These are phyloP conservation scores for Austropuccinia psidii DNA, from an alignment of 1,284 basidiomycete species.

Conservation along the genomic window DNA sequence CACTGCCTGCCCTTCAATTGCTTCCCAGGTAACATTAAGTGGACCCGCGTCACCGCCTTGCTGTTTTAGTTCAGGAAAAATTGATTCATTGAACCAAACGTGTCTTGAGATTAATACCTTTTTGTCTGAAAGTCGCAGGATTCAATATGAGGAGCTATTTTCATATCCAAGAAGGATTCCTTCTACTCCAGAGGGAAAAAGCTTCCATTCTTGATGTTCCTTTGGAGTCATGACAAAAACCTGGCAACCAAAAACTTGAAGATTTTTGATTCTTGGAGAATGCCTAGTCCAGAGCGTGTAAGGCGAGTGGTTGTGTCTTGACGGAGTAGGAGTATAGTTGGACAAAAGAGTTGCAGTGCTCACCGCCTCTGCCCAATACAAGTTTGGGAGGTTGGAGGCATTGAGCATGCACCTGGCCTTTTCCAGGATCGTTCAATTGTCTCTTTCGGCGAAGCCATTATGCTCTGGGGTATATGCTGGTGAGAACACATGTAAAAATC, in stretches of 20 bases:
- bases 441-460: constrained; percentile 46
- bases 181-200: background rate
- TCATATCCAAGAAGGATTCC: background rate
- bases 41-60: too few species aligned
- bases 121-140: too few species aligned
- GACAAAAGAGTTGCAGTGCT: constrained; percentile 40
- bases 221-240: background rate
- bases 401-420: constrained; percentile 6
- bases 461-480: constrained; percentile 48
- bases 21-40: too few species aligned
- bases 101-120: too few species aligned
- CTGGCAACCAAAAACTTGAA: background rate
- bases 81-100: too few species aligned
- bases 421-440: constrained; percentile 44
- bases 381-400: background rate
- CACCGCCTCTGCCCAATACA: background rate
- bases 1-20: too few species aligned
- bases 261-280: background rate
- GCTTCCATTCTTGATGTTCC: background rate
- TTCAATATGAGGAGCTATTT: too few species aligned
- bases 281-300: background rate
- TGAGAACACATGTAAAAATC: constrained; percentile 46
- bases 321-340: constrained; percentile 43
- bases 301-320: background rate
- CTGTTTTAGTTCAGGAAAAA: too few species aligned